phyloP scores from a whole-genome alignment of 805 yeast genomes.

The Komagataella phaffii region DNA sequence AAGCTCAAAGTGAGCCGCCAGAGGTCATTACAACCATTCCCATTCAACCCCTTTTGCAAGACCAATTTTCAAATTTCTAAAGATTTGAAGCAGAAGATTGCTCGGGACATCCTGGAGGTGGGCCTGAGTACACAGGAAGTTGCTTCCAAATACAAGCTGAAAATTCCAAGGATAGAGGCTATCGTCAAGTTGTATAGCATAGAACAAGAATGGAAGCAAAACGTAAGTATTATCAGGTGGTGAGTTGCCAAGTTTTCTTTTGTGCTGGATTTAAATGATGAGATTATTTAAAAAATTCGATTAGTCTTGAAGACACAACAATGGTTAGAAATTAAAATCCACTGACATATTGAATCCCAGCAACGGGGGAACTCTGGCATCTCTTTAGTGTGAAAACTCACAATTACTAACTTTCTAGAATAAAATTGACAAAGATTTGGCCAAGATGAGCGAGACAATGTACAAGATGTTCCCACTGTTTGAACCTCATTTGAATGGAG shows the following conservation, averaged over 20 bases:
- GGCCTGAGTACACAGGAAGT: slow-evolving; percentile 54
- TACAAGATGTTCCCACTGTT: slow-evolving; percentile 75
- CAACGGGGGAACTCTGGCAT: not conserved
- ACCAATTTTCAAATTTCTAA: slow-evolving; percentile 52
- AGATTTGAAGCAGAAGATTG: slow-evolving; percentile 46
- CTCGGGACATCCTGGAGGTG: slow-evolving; percentile 37
- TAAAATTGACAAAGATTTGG: slow-evolving; percentile 39
- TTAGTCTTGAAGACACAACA: slow-evolving; percentile 67
- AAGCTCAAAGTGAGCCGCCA: slow-evolving; percentile 11
- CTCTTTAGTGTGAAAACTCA: slow-evolving; percentile 8
- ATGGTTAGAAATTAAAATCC: slow-evolving; percentile 33
- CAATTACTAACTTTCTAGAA: slow-evolving; percentile 30
- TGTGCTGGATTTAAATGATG: slow-evolving; percentile 21
- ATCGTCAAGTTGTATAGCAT: slow-evolving; percentile 52
- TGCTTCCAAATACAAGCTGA: slow-evolving; percentile 67
- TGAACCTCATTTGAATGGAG: slow-evolving; percentile 33
- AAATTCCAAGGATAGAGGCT: slow-evolving; percentile 85
- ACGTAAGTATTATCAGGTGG: slow-evolving; percentile 33
- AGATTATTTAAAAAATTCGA: slow-evolving; percentile 35
- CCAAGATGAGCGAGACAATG: slow-evolving; percentile 46
- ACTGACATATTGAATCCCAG: slow-evolving; percentile 6
- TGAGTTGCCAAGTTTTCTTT: not conserved
- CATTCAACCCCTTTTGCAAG: slow-evolving; percentile 53
- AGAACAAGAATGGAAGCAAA: slow-evolving; percentile 45
- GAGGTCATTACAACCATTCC: slow-evolving; percentile 61